Evolutionary conservation across 371 early-diverging fungal species (phyloP).

Genomic region (Phascolomyces articulosus): DNA sequence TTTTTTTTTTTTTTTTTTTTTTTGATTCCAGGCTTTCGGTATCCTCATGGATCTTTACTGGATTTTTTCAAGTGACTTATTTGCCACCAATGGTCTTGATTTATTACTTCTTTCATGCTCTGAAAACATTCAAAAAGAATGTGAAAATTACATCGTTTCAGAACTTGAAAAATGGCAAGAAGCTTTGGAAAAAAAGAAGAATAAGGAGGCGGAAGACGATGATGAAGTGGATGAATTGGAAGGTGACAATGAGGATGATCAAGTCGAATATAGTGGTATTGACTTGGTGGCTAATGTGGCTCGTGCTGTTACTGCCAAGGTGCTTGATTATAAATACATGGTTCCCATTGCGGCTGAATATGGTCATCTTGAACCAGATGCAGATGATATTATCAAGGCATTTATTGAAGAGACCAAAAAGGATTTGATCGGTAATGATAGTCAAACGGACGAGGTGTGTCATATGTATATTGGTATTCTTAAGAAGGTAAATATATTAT

Average conservation of each 20-base stretch:
- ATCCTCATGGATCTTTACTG: slow-evolving; percentile 57
- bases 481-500: slow-evolving; percentile 35
- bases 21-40: slow-evolving; percentile 41
- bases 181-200: neutral
- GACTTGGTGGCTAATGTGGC: slow-evolving; percentile 30
- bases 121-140: slow-evolving; percentile 33
- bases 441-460: slow-evolving; percentile 32
- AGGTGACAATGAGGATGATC: slow-evolving; percentile 7
- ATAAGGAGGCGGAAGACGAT: slow-evolving; percentile 4
- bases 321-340: slow-evolving; percentile 46
- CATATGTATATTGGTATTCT: slow-evolving; percentile 42
- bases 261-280: neutral
- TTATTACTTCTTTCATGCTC: slow-evolving; percentile 42
- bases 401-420: slow-evolving; percentile 45
- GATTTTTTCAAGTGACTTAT: slow-evolving; percentile 59
- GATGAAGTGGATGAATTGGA: neutral
- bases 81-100: slow-evolving; percentile 31
- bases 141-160: slow-evolving; percentile 14
- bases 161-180: slow-evolving; percentile 17
- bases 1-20: neutral
- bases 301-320: slow-evolving; percentile 40
- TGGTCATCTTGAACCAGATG: slow-evolving; percentile 38
- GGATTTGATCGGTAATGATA: slow-evolving; percentile 27
- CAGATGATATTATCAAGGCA: slow-evolving; percentile 55
- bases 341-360: slow-evolving; percentile 42